These are phyloP conservation scores for Coniochaeta sp. DNA, from an alignment of 2,329 filamentous ascomycete genomes.

Conservation along the genomic window DNA sequence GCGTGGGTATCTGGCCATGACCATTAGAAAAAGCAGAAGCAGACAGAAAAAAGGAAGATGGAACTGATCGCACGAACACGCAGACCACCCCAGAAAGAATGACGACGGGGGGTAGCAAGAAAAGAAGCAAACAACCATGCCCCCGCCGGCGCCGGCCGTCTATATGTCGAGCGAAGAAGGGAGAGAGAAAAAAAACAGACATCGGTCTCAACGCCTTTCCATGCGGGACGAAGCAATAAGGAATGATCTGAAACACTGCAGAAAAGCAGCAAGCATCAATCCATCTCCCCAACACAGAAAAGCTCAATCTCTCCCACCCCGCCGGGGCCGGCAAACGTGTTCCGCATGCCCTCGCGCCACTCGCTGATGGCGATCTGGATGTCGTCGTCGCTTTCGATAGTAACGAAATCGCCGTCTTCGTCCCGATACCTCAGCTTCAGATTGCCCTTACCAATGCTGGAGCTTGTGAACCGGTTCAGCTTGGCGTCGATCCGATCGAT, in stretches of 20 bases:
- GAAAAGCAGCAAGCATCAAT: neutral
- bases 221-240: neutral
- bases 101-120: neutral
- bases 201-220: neutral
- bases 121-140: neutral
- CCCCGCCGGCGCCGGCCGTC: neutral
- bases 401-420: conserved; percentile 87
- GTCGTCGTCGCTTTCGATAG: conserved; percentile 91
- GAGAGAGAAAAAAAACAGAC: neutral
- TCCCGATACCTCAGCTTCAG: conserved; percentile 87
- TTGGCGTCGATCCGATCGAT: conserved; percentile 96
- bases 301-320: conserved; percentile 86
- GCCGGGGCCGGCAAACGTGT: conserved; percentile 32
- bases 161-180: neutral
- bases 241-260: neutral
- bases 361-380: conserved; percentile 94
- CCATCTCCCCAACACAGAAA: conserved; percentile 57
- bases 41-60: conserved; percentile 3
- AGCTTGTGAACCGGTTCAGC: conserved; percentile 75
- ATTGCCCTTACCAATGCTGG: conserved; percentile 73
- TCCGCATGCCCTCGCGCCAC: conserved; percentile 66
- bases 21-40: conserved; percentile 3
- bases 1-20: conserved; percentile 2
- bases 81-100: neutral
- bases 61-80: conserved; percentile 1